phyloP scores from a whole-genome alignment of 1,284 basidiomycete genomes.

The Ustilago cynodontis region DNA sequence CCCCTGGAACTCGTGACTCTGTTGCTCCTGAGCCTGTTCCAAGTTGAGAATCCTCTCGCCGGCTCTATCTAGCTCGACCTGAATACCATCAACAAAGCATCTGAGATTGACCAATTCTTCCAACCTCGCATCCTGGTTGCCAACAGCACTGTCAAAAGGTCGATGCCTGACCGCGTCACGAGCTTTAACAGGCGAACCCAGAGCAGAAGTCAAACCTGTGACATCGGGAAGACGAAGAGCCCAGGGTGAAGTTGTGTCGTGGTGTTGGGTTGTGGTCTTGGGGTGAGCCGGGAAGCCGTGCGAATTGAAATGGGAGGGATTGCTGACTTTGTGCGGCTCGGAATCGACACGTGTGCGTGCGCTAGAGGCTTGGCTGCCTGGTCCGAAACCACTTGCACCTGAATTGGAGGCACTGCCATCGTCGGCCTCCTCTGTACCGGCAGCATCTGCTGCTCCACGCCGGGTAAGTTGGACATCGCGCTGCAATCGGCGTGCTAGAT shows the following conservation, averaged over 20 bases:
- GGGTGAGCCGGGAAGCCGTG: conserved; percentile 39
- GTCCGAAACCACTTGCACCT: conserved; percentile 49
- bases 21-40: conserved; percentile 51
- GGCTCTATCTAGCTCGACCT: conserved; percentile 51
- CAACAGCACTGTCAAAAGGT: conserved; percentile 40
- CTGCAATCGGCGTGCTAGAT: conserved; percentile 44
- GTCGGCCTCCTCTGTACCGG: conserved; percentile 36
- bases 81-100: conserved; percentile 51
- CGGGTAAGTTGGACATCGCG: conserved; percentile 45
- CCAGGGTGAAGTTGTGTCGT: conserved; percentile 31
- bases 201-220: conserved; percentile 53
- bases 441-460: conserved; percentile 7
- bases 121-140: conserved; percentile 43
- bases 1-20: conserved; percentile 48
- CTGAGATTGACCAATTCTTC: conserved; percentile 52
- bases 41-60: conserved; percentile 52
- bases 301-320: conserved; percentile 33
- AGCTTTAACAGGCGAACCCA: conserved; percentile 52
- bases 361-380: conserved; percentile 52
- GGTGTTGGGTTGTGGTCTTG: conserved; percentile 10
- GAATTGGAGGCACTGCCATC: conserved; percentile 49
- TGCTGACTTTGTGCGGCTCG: conserved; percentile 8
- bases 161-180: conserved; percentile 46
- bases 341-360: conserved; percentile 45
- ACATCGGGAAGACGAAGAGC: conserved; percentile 52